phyloP scores from a whole-genome alignment of 73 alveolate genomes.

The Symbiodinium natans region DNA sequence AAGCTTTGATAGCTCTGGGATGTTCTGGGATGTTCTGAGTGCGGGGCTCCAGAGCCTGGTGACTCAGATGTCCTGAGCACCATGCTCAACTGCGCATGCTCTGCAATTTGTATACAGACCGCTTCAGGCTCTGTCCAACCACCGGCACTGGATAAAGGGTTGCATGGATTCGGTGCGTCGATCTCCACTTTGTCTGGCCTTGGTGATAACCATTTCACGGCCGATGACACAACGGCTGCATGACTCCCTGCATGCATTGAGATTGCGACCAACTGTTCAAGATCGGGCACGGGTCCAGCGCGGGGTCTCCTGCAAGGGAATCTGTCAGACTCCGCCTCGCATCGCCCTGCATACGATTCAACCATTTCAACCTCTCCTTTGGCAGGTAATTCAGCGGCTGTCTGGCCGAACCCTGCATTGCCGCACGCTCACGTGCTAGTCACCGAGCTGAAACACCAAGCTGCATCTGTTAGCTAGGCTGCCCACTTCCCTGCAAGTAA shows the following conservation, averaged over 20 bases:
- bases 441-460: neutral
- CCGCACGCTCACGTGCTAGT: neutral
- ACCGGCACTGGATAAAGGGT: neutral
- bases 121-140: conserved; percentile 34
- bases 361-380: neutral
- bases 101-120: too few relatives aligned
- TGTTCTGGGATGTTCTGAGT: neutral
- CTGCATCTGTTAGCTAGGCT: neutral
- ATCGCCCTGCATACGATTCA: too few relatives aligned
- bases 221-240: too few relatives aligned
- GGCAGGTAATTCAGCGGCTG: conserved; percentile 22
- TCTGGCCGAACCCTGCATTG: conserved; percentile 6
- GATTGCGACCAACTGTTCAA: conserved; percentile 39
- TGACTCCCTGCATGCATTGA: too few relatives aligned
- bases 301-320: conserved; percentile 59
- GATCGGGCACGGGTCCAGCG: conserved; percentile 81
- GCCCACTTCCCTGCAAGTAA: conserved; percentile 22
- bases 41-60: neutral
- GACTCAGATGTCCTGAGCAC: neutral
- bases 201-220: too few relatives aligned
- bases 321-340: neutral
- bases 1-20: too few relatives aligned
- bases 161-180: conserved; percentile 67
- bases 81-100: too few relatives aligned
- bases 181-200: conserved; percentile 89